These are phyloP conservation scores for Goffeauzyma gilvescens DNA, from an alignment of 768 basidiomycete species.

Conservation along the genomic window DNA sequence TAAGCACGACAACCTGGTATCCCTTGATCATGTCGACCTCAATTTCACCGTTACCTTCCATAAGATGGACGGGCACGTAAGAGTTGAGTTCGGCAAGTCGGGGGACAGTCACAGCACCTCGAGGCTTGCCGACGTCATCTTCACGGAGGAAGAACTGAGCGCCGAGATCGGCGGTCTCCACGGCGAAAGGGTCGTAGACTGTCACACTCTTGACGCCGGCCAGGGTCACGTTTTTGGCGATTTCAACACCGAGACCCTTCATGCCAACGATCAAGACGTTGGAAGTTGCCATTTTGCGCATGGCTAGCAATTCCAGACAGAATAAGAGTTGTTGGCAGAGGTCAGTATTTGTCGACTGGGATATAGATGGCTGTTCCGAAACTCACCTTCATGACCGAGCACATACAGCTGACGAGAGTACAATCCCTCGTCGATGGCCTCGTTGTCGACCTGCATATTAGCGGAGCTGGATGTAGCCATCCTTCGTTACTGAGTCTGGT, in stretches of 20 bases:
- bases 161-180: slow-evolving; percentile 72
- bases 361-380: not conserved
- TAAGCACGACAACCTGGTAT: slow-evolving; percentile 89
- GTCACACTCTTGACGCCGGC: slow-evolving; percentile 97
- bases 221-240: slow-evolving; percentile 85
- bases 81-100: slow-evolving; percentile 83
- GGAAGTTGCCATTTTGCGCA: slow-evolving; percentile 96
- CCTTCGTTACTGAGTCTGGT: too few relatives aligned
- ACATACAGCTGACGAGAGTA: slow-evolving; percentile 95
- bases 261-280: slow-evolving; percentile 85
- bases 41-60: slow-evolving; percentile 62
- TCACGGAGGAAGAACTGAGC: slow-evolving; percentile 87
- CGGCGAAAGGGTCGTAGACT: slow-evolving; percentile 78
- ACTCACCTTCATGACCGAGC: slow-evolving; percentile 78
- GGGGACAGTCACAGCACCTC: slow-evolving; percentile 69
- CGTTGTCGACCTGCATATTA: slow-evolving; percentile 16
- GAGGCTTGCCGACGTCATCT: slow-evolving; percentile 67
- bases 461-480: slow-evolving; percentile 1
- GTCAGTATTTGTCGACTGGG: not conserved
- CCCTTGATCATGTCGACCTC: slow-evolving; percentile 61
- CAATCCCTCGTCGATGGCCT: slow-evolving; percentile 64
- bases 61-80: slow-evolving; percentile 78
- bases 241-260: slow-evolving; percentile 84
- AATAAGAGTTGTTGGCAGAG: not conserved
- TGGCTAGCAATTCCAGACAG: slow-evolving; percentile 41